Base-by-base conservation (phyloP, 192 early-diverging fungal species). In the Coemansia sp. region DNA sequence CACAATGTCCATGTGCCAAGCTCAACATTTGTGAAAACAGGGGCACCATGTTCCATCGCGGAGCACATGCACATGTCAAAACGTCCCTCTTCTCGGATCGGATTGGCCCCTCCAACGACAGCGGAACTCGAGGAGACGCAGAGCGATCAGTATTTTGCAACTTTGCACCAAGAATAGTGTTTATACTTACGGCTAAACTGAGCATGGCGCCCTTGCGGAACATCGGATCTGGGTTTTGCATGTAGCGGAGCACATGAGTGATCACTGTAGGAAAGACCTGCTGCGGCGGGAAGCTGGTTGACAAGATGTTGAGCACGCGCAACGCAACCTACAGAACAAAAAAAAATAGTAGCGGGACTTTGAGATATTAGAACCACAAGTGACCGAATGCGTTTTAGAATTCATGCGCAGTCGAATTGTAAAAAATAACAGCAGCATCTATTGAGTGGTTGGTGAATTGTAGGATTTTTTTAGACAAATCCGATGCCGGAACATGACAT, bases 191-290 rank as follows among this genome's bases (percentile, higher is more conserved):
- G 66, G 89, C 90, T 67, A 96, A 85, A 25, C 89, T 86, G 73
- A 96, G 86, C 91, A 96, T 92, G 34, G 90, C 87, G 43, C 92
- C 93, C 73, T 93, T 93, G 58, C 95, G 87, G 68, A 80, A 87
- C 52, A 83, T 79, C 40, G 91, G 90, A 52, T 91, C 85, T 14
- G 86, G 65, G 65, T 86, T 92, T 57, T 90, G 88, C 89, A 92
- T 89, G 66, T 94, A 93, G 55, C 85, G 69, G 38, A 93, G 62
- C 56, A 96, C 88, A 63, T 86, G 75, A 8, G 87, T 66, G 60
- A 91, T 83, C 50, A 91, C 87, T 25, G 85, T 74, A 11, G 95
- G 93, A 77, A 95, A 95, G 6, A 95, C 90, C 57, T 93, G 89
- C 70, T 89, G 86, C 62, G 95, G 92, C 53, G 95, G 90, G 48